phyloP scores from a whole-genome alignment of 805 yeast species.

The Pichia deserticola region DNA sequence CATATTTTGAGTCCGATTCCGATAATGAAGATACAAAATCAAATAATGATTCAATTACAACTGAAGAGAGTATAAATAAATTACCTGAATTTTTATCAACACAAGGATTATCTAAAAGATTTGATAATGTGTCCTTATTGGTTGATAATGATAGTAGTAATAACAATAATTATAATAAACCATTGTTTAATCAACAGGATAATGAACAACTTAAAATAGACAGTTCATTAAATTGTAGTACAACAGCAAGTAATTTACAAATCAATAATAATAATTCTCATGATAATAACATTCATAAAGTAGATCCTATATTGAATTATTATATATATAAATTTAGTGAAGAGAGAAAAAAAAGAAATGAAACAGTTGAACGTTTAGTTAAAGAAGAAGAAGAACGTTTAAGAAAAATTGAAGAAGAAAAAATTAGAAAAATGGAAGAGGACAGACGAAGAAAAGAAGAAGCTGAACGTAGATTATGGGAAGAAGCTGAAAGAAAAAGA shows the following conservation, averaged over 20 bases:
- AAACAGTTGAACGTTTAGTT: constrained; percentile 7
- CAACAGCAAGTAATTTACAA: too few relatives aligned
- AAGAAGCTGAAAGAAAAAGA: constrained; percentile 12
- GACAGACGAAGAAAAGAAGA: constrained; percentile 17
- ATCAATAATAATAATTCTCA: background rate
- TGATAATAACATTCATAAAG: background rate
- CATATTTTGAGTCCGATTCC: background rate
- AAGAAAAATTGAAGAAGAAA: constrained; percentile 14
- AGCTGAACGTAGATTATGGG: constrained; percentile 15
- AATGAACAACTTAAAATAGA: too few relatives aligned
- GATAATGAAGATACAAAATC: background rate
- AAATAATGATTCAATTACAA: background rate
- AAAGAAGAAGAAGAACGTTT: constrained; percentile 15
- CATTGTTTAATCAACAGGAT: too few relatives aligned
- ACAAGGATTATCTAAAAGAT: constrained; percentile 5
- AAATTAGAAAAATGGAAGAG: constrained; percentile 18
- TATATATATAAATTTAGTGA: background rate
- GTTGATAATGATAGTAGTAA: background rate
- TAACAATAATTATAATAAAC: too few relatives aligned
- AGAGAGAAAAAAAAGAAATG: background rate
- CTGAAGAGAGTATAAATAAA: constrained; percentile 2
- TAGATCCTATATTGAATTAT: background rate
- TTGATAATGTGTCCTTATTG: background rate
- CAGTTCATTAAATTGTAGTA: too few relatives aligned
- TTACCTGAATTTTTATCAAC: constrained; percentile 4